These are phyloP conservation scores for Ophiocordyceps robertsii DNA, from an alignment of 2,329 filamentous ascomycete species.

Conservation along the genomic window DNA sequence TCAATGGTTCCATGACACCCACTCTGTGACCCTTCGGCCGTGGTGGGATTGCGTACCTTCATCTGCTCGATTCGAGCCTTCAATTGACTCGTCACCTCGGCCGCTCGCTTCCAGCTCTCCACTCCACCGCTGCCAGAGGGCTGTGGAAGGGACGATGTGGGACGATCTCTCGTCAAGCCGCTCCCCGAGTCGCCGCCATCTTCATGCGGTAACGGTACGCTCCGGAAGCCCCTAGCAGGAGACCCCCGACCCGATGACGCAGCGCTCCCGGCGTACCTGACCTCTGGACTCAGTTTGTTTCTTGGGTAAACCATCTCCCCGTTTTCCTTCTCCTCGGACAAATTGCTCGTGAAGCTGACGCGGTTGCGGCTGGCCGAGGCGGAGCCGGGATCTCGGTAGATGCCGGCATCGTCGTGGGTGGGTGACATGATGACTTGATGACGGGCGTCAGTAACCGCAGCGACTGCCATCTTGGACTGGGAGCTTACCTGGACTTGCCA, in stretches of 20 bases:
- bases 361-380: slow-evolving; percentile 31
- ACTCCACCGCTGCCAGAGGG: slow-evolving; percentile 19
- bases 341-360: slow-evolving; percentile 49
- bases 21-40: background rate
- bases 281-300: slow-evolving; percentile 41
- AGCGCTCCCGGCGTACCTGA: slow-evolving; percentile 35
- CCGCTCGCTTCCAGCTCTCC: slow-evolving; percentile 94
- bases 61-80: slow-evolving; percentile 98
- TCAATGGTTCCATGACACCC: background rate
- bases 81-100: slow-evolving; percentile 92
- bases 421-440: slow-evolving; percentile 33
- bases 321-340: slow-evolving; percentile 71
- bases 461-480: no score
- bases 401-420: slow-evolving; percentile 43
- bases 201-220: slow-evolving; percentile 12
- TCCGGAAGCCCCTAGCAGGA: slow-evolving; percentile 41
- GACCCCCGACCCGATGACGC: slow-evolving; percentile 44
- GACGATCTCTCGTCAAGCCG: slow-evolving; percentile 16
- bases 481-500: slow-evolving; percentile 22
- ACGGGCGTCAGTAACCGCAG: background rate
- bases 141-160: slow-evolving; percentile 21
- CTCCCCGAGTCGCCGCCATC: slow-evolving; percentile 20
- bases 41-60: slow-evolving; percentile 47
- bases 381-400: slow-evolving; percentile 40
- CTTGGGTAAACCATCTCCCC: slow-evolving; percentile 34